These are phyloP conservation scores for Penicillium tannophilum DNA, from an alignment of 495 filamentous ascomycete species.

Conservation along the genomic window DNA sequence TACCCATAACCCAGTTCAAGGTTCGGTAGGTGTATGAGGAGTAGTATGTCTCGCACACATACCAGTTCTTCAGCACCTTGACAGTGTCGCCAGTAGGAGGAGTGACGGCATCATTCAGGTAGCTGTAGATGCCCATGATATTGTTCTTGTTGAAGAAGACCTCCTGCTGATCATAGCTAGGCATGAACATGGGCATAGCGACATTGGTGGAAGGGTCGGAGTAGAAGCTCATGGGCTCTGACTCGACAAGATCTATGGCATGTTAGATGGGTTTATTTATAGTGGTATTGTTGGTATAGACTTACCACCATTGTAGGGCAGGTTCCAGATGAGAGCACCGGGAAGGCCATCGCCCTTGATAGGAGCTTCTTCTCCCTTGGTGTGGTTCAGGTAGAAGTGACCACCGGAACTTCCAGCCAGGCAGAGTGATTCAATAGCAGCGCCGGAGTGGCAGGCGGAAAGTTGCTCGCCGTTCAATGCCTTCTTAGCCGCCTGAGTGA, in stretches of 20 bases:
- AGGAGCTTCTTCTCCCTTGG: conserved; percentile 19
- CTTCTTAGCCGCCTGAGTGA: conserved; percentile 27
- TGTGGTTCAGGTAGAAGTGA: conserved; percentile 44
- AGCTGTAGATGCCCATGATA: conserved; percentile 45
- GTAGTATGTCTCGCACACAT: conserved; percentile 53
- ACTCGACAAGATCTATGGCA: conserved; percentile 17
- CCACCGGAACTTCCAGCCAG: conserved; percentile 35
- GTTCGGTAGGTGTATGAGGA: conserved; percentile 53
- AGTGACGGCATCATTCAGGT: conserved; percentile 44
- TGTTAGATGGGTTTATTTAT: conserved; percentile 7
- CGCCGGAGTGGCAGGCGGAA: conserved; percentile 56
- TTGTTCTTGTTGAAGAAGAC: conserved; percentile 49
- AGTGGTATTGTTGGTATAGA: neutral
- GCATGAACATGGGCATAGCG: conserved; percentile 47
- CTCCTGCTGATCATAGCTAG: conserved; percentile 21
- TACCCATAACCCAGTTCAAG: conserved; percentile 50
- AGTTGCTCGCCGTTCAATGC: conserved; percentile 41
- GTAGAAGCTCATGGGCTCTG: conserved; percentile 41
- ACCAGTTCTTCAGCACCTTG: conserved; percentile 46
- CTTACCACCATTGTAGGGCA: conserved; percentile 9
- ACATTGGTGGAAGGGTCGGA: conserved; percentile 52
- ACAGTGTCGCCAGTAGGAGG: conserved; percentile 17
- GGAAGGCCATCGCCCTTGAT: conserved; percentile 9
- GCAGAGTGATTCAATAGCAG: conserved; percentile 57
- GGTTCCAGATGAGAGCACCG: conserved; percentile 17